Base-by-base conservation (phyloP, 306 rosid species). In the Notholithocarpus densiflorus region DNA sequence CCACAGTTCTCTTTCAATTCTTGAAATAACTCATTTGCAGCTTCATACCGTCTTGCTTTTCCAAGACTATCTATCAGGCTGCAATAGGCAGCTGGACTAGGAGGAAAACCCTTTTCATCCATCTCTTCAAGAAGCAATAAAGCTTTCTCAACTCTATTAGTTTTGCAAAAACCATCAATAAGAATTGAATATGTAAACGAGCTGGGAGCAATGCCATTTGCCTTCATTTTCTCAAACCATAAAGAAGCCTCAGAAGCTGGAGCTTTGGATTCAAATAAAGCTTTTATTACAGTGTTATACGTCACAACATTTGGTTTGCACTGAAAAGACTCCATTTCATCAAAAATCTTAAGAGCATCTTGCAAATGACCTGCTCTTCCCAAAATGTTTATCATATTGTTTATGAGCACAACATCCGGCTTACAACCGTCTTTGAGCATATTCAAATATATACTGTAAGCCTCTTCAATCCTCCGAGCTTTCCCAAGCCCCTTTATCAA, bases 31-130 rank as follows among this genome's bases (percentile, higher is more conserved):
- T 95, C 98, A 73, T 89, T 92, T 79, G 98, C 97, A 76, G 94
- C 98, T 71, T 92, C 98, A 5, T 91, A 92, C 34, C 96, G 88
- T 77, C 91, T 95, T 64, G 97, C 97, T 86, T 82, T 87, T 83
- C 98, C 98, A 29, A 95, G 98, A 79, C 87, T 86, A 72, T 95
- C 90, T 86, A 95, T 95, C 84, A 95, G 79, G 89, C 98, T 95
- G 90, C 98, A 92, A 81, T 92, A 92, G 40, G 98, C 98, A 81
- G 98, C 94, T 69, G 98, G 94, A 81, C 98, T 92, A 55, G 98
- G 95, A 18, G 98, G 97, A 85, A 91, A 89, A 12, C 97, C 96
- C 57, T 86, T 95, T 84, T 95, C 98, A 70, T 92, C 98, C 98
- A 95, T 95, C 84, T 92, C 97, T 73, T 95, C 97, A n/a, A 92